Conservation (phyloP, 768 basidiomycete species). For the Lentinus brumalis region DNA sequence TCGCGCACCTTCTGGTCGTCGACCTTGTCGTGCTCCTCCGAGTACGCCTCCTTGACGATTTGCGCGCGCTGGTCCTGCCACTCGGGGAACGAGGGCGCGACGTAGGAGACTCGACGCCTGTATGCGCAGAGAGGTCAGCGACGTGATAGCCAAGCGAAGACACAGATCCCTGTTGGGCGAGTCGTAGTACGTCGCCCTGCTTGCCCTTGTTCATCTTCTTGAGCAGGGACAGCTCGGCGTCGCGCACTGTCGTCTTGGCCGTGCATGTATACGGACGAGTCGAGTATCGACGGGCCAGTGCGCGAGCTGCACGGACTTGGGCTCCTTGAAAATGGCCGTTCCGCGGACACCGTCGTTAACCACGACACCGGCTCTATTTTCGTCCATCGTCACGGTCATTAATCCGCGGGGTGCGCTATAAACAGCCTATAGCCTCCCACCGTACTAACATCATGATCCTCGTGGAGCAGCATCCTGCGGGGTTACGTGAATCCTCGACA, state of each 20-base stretch:
- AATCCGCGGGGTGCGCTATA: too few relatives aligned
- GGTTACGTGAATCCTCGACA: too few relatives aligned
- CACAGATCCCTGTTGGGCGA: too few relatives aligned
- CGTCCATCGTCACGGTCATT: too few relatives aligned
- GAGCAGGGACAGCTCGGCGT: slow-evolving; percentile 76
- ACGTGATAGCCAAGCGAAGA: too few relatives aligned
- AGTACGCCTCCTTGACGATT: slow-evolving; percentile 69
- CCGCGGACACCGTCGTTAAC: too few relatives aligned
- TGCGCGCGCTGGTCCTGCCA: slow-evolving; percentile 91
- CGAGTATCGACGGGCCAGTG: slow-evolving; percentile 81
- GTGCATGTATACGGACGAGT: slow-evolving; percentile 87
- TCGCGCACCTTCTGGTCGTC: slow-evolving; percentile 74
- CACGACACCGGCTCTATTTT: too few relatives aligned
- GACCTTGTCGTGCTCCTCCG: slow-evolving; percentile 53
- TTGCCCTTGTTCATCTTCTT: slow-evolving; percentile 83
- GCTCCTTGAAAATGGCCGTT: slow-evolving; percentile 59
- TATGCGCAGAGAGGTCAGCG: not conserved
- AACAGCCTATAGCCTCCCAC: too few relatives aligned
- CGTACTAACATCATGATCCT: too few relatives aligned
- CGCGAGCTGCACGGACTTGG: slow-evolving; percentile 79
- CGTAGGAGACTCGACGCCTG: slow-evolving; percentile 85
- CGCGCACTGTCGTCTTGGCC: slow-evolving; percentile 90
- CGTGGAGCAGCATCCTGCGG: too few relatives aligned
- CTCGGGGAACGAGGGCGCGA: slow-evolving; percentile 82
- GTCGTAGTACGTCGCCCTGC: slow-evolving; percentile 46